phyloP scores from a whole-genome alignment of 441 rosid species.

The Dalechampia spathulata region DNA sequence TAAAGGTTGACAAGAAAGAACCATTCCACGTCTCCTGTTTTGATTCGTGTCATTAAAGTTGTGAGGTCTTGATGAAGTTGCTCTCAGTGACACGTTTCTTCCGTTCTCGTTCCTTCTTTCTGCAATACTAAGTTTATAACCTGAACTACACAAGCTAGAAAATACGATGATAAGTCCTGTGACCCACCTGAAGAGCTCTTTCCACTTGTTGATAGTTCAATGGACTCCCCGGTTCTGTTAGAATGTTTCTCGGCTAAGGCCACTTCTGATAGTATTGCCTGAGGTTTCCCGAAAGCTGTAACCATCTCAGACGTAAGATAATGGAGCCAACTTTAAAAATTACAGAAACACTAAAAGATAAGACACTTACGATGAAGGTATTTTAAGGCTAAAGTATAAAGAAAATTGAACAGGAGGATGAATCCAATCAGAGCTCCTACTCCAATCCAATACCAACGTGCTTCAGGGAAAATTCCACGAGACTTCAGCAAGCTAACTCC shows the following conservation, averaged over 20 bases:
- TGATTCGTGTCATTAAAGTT: slow-evolving; percentile 19
- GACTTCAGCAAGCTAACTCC: slow-evolving; percentile 59
- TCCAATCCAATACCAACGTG: slow-evolving; percentile 85
- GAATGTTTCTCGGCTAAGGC: slow-evolving; percentile 34
- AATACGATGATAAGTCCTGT: neutral
- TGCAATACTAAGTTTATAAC: slow-evolving; percentile 19
- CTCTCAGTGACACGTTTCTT: slow-evolving; percentile 18
- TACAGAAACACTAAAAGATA: neutral
- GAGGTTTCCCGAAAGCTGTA: slow-evolving; percentile 59
- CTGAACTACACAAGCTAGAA: neutral
- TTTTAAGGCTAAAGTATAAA: slow-evolving; percentile 51
- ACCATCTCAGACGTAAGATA: slow-evolving; percentile 10
- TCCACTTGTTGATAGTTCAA: slow-evolving; percentile 24
- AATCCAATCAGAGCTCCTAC: slow-evolving; percentile 57
- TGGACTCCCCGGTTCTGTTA: slow-evolving; percentile 21
- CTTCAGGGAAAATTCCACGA: slow-evolving; percentile 57
- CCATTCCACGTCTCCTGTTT: slow-evolving; percentile 44
- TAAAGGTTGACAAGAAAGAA: slow-evolving; percentile 57
- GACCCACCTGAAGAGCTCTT: slow-evolving; percentile 19
- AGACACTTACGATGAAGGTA: slow-evolving; percentile 58
- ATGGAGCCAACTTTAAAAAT: slow-evolving; percentile 1
- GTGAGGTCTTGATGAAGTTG: slow-evolving; percentile 22
- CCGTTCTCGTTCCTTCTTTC: slow-evolving; percentile 25
- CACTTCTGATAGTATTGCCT: slow-evolving; percentile 43
- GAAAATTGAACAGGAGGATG: slow-evolving; percentile 50